phyloP scores from a whole-genome alignment of 768 basidiomycete genomes.

The Tricholoma saponaceum region DNA sequence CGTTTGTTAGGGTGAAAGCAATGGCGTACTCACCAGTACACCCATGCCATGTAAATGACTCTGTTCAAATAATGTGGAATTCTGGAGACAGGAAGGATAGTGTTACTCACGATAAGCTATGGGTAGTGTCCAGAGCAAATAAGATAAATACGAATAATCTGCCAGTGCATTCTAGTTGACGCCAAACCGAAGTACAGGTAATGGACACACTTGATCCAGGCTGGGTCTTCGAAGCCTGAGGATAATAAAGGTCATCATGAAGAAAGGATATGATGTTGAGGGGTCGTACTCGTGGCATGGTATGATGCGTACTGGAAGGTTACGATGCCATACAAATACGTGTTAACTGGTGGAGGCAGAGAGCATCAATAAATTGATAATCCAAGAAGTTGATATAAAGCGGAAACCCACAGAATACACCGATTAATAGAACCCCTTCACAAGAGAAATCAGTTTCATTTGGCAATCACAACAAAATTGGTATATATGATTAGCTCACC shows the following conservation, averaged over 20 bases:
- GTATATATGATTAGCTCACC: conserved; percentile 5
- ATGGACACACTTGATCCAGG: conserved; percentile 7
- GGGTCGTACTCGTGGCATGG: conserved; percentile 11
- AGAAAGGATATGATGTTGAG: not conserved
- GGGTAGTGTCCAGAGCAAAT: conserved; percentile 7
- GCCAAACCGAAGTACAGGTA: not conserved
- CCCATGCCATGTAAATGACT: conserved; percentile 13
- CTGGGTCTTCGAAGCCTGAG: conserved; percentile 8
- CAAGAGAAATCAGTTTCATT: not conserved
- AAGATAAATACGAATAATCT: conserved; percentile 7
- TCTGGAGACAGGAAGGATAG: not conserved
- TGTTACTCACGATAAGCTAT: conserved; percentile 9
- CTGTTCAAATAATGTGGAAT: not conserved
- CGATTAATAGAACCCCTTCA: conserved; percentile 18
- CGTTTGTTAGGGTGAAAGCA: not conserved
- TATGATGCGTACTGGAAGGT: conserved; percentile 17
- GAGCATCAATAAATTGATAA: not conserved
- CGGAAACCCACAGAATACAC: conserved; percentile 16
- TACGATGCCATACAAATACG: conserved; percentile 19
- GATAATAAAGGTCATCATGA: not conserved
- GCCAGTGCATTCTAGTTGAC: not conserved
- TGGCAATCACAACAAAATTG: not conserved
- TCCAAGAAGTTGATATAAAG: not conserved
- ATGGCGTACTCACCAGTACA: conserved; percentile 5
- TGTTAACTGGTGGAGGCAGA: conserved; percentile 13